Percentiles rank a stretch among this genome's conserved stretches.
phyloP scores from a whole-genome alignment of 441 rosid species.

The Adansonia madagascariensis region DNA sequence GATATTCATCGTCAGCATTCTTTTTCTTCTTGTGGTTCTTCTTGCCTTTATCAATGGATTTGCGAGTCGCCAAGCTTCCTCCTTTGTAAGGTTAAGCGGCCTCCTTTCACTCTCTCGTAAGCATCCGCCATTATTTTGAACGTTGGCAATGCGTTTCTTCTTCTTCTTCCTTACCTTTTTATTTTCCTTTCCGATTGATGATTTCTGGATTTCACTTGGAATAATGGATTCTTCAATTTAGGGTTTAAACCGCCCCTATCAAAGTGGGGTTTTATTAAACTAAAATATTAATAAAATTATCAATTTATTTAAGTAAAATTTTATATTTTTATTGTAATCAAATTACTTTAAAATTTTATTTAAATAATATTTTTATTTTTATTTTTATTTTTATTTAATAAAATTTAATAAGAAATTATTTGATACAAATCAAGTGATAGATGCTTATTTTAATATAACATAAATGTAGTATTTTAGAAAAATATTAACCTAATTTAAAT shows the following conservation, averaged over 20 bases:
- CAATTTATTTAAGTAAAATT: too few relatives aligned
- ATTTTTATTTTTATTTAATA: too few relatives aligned
- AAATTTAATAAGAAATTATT: too few relatives aligned
- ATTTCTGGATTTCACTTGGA: neutral
- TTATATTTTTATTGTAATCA: too few relatives aligned
- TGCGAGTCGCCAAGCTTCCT: constrained; percentile 70
- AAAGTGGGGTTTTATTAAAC: neutral
- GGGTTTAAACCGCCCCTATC: neutral
- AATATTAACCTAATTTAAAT: too few relatives aligned
- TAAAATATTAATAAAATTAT: too few relatives aligned
- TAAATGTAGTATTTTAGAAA: too few relatives aligned
- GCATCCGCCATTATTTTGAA: constrained; percentile 56
- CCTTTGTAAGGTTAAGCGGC: constrained; percentile 75
- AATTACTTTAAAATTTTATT: too few relatives aligned
- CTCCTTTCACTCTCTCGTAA: constrained; percentile 68
- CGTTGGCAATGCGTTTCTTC: neutral
- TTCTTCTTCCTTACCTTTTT: neutral
- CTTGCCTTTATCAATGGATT: constrained; percentile 57
- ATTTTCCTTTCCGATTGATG: neutral
- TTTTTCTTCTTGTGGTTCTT: constrained; percentile 45
- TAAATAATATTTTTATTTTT: too few relatives aligned
- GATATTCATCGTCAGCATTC: constrained; percentile 28
- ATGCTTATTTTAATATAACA: too few relatives aligned
- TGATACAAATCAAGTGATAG: too few relatives aligned
- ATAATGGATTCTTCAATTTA: neutral